Evolutionary conservation across 805 yeast species (phyloP).

Genomic region (Pichia nakasei): DNA sequence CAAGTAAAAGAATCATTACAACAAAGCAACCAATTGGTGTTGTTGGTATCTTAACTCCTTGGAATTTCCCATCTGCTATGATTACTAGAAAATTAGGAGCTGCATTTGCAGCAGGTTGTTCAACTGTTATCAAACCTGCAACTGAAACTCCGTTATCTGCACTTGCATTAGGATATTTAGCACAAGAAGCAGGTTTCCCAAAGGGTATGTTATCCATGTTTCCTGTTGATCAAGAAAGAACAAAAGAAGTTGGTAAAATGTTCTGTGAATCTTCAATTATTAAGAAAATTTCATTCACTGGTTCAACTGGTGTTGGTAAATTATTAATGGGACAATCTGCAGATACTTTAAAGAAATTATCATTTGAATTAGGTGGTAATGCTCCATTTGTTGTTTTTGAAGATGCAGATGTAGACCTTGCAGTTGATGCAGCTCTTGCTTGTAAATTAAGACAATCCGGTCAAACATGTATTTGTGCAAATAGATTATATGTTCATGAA

Average conservation of each 20-base stretch:
- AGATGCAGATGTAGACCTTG: slow-evolving; percentile 60
- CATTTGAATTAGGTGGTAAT: slow-evolving; percentile 85
- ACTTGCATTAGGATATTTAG: slow-evolving; percentile 58
- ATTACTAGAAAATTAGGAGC: slow-evolving; percentile 76
- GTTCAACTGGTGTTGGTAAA: slow-evolving; percentile 83
- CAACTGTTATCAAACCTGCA: slow-evolving; percentile 66
- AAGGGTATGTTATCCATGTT: slow-evolving; percentile 77
- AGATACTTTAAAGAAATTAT: slow-evolving; percentile 63
- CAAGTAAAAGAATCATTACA: slow-evolving; percentile 54
- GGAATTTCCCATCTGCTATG: slow-evolving; percentile 82
- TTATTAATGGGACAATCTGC: slow-evolving; percentile 66
- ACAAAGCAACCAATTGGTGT: slow-evolving; percentile 72
- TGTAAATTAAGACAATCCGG: slow-evolving; percentile 71
- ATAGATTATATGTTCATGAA: slow-evolving; percentile 59
- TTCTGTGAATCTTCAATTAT: slow-evolving; percentile 69
- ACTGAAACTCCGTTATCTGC: slow-evolving; percentile 79
- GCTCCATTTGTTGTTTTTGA: slow-evolving; percentile 77
- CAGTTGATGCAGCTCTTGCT: slow-evolving; percentile 56
- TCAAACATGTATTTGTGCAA: slow-evolving; percentile 78
- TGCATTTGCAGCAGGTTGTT: slow-evolving; percentile 70
- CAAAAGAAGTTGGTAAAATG: slow-evolving; percentile 66
- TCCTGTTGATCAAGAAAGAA: slow-evolving; percentile 68
- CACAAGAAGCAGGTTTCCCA: slow-evolving; percentile 81
- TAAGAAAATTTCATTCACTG: slow-evolving; percentile 90
- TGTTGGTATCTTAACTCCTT: slow-evolving; percentile 77